Base-by-base conservation (phyloP, 768 basidiomycete genomes). In the Russula sp. region DNA sequence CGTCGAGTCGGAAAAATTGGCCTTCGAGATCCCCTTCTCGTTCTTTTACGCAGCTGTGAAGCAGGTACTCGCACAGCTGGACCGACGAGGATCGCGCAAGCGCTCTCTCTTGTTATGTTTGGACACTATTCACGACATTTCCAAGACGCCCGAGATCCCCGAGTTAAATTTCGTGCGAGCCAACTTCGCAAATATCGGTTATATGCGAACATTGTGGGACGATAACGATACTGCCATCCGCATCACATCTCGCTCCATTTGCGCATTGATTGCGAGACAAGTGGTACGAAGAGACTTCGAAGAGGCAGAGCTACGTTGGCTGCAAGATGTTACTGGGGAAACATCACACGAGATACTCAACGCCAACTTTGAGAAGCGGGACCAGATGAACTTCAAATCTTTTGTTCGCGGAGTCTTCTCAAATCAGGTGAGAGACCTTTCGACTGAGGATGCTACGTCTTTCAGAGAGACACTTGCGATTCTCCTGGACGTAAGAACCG, bases 161-260 rank as follows among this genome's bases (percentile, higher is more conserved):
- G 22, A 48, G 8, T 52, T 28, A 5, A 5, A 32, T 28, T 52
- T 18, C 16, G 51, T 32, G 51, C 51, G 28, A 28, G 9, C 16
- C 51, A 52, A 52, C 51, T 52, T 52, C 8, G 51, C 51, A 10
- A 18, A 52, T 52, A 24, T 52, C 16, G 51, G 26, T 18, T 30
- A 8, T 32, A 52, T 52, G 51, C 28, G 7, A 5, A 4, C 18
- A 30, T 18, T 20, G 14, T 52, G 51, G 51, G 14, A 28, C 5
- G 18, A 32, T 5, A 20, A 5, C 14, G 18, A 52, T 10, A 20
- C 51, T 32, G 16, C 26, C 8, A n/a, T n/a, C n/a, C n/a, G n/a
- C n/a, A 6, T 52, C 11, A 20, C 51, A 18, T 52, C 51, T 20
- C 51, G 51, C 1, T 52, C 51, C 18, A 52, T 52, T 20, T 52